phyloP scores from a whole-genome alignment of 108 stramenopile genomes.

The Discostella pseudostelligera region DNA sequence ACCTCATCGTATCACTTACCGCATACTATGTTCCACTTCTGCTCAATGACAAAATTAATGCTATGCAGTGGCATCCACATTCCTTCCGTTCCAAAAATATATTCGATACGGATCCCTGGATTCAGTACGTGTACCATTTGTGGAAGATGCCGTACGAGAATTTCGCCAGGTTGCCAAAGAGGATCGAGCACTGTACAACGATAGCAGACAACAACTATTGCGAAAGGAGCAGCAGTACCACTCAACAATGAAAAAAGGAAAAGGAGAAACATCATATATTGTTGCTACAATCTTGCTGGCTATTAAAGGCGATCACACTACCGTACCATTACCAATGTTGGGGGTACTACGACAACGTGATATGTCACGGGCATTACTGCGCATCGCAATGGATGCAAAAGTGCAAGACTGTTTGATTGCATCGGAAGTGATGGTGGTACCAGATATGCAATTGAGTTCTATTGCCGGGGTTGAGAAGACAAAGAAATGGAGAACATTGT shows the following conservation, averaged over 20 bases:
- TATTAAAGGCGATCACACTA: slow-evolving; percentile 45
- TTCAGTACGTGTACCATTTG: slow-evolving; percentile 38
- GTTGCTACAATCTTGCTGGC: slow-evolving; percentile 36
- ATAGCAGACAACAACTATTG: not conserved
- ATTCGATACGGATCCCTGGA: slow-evolving; percentile 40
- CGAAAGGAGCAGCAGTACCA: not conserved
- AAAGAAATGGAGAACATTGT: not conserved
- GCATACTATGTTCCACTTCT: not conserved
- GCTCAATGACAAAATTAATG: not conserved
- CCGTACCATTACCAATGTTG: slow-evolving; percentile 20
- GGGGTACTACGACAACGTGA: slow-evolving; percentile 36
- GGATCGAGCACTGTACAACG: slow-evolving; percentile 13
- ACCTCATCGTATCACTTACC: not conserved
- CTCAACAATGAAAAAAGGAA: not conserved
- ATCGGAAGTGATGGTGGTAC: slow-evolving; percentile 76
- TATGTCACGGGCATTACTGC: slow-evolving; percentile 57
- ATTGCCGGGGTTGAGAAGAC: not conserved
- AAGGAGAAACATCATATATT: slow-evolving; percentile 6
- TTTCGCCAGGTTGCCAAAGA: slow-evolving; percentile 17
- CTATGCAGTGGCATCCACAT: slow-evolving; percentile 19
- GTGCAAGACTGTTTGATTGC: slow-evolving; percentile 72
- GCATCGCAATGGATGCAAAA: slow-evolving; percentile 72
- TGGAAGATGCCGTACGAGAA: slow-evolving; percentile 39
- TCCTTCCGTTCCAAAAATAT: slow-evolving; percentile 8
- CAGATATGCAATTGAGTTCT: slow-evolving; percentile 21